These are phyloP conservation scores for Corymbia maculata DNA, from an alignment of 345 rosid species.

Conservation along the genomic window DNA sequence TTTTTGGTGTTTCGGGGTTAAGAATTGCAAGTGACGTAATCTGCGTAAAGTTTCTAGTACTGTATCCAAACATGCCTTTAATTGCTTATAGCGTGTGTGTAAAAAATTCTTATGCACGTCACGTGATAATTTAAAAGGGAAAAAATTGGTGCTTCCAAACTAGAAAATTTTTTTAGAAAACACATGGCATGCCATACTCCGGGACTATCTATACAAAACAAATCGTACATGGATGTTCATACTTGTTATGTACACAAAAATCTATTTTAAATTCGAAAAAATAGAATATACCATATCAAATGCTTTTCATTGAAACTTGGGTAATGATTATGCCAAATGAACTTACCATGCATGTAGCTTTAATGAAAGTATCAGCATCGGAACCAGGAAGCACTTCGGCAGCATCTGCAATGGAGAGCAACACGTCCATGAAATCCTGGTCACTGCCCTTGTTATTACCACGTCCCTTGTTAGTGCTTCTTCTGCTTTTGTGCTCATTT, in stretches of 20 bases:
- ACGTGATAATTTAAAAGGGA: not conserved
- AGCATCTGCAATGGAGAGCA: slow-evolving; percentile 5
- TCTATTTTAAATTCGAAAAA: not conserved
- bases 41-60: not conserved
- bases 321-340: not conserved
- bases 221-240: not conserved
- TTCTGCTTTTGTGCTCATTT: slow-evolving; percentile 24
- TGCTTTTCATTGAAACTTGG: not conserved
- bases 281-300: not conserved
- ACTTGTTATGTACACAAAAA: not conserved
- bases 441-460: not conserved
- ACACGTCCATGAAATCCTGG: slow-evolving; percentile 22
- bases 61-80: not conserved
- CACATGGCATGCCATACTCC: not conserved
- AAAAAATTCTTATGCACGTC: not conserved
- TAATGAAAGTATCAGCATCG: slow-evolving; percentile 14
- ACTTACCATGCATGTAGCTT: slow-evolving; percentile 15
- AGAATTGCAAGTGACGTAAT: not conserved
- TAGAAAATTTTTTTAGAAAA: not conserved
- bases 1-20: not conserved
- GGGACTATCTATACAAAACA: not conserved
- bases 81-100: not conserved
- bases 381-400: not conserved
- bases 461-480: not conserved
- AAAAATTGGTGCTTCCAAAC: not conserved